phyloP scores from a whole-genome alignment of 306 rosid species.

The Lablab purpureus region DNA sequence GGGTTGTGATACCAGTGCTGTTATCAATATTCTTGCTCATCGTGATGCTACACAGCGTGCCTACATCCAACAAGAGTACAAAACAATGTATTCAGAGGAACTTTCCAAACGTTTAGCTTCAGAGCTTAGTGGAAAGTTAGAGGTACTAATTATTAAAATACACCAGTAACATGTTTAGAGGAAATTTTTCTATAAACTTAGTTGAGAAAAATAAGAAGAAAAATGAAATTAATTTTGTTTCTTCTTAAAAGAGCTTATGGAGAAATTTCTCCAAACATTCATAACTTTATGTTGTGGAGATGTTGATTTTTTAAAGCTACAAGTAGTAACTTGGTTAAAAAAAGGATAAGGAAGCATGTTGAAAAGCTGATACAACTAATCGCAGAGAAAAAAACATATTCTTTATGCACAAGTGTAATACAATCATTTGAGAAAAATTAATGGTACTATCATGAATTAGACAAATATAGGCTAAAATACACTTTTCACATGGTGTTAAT shows the following conservation, averaged over 20 bases:
- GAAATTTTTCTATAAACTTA: too few species aligned
- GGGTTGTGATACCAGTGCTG: conserved; percentile 77
- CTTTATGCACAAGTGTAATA: neutral
- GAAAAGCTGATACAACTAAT: neutral
- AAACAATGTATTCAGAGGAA: conserved; percentile 64
- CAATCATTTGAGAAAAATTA: neutral
- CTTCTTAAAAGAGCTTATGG: too few species aligned
- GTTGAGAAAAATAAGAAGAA: too few species aligned
- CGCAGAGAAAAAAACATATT: neutral
- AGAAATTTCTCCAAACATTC: too few species aligned
- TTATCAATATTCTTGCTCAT: conserved; percentile 78
- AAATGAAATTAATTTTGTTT: too few species aligned
- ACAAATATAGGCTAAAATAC: neutral
- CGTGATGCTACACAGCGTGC: conserved; percentile 75
- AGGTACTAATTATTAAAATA: conserved; percentile 50
- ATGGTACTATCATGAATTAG: neutral
- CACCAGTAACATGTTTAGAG: neutral
- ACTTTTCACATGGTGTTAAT: neutral
- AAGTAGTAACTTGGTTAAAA: neutral
- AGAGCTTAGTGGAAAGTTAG: conserved; percentile 74
- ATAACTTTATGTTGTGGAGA: neutral
- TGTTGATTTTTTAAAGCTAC: neutral
- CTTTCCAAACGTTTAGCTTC: conserved; percentile 69
- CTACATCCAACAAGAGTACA: conserved; percentile 77
- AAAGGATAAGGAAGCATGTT: neutral